Evolutionary conservation across 805 yeast species (phyloP).

Genomic region (Cyberlindnera galapagoensis): DNA sequence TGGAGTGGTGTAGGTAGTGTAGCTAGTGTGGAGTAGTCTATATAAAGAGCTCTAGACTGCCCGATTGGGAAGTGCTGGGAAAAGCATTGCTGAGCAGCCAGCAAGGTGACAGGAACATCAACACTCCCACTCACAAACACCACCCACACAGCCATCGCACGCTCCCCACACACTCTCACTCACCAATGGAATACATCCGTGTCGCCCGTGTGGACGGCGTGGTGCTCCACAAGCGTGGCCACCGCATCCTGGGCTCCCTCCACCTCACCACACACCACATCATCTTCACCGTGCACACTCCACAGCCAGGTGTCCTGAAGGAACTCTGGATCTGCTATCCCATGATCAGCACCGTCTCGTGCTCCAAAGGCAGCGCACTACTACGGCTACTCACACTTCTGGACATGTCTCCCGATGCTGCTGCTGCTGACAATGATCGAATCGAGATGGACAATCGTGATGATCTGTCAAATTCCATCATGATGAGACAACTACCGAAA

Average conservation of each 20-base stretch:
- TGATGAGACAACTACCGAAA: constrained; percentile 14
- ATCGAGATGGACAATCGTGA: constrained; percentile 7
- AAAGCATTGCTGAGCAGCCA: constrained; percentile 3
- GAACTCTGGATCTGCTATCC: constrained; percentile 95
- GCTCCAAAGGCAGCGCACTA: constrained; percentile 44
- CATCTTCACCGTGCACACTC: constrained; percentile 42
- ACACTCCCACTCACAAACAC: constrained; percentile 4
- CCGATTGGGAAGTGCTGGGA: constrained; percentile 5
- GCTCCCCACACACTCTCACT: background rate
- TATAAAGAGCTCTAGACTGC: constrained; percentile 9
- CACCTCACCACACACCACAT: constrained; percentile 74
- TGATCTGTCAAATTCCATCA: constrained; percentile 8
- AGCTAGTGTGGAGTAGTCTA: too few relatives aligned
- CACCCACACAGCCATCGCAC: background rate
- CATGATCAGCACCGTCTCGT: constrained; percentile 46
- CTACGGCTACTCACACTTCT: constrained; percentile 15
- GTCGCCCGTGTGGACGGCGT: constrained; percentile 39
- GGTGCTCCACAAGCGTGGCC: constrained; percentile 52
- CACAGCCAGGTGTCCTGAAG: constrained; percentile 23
- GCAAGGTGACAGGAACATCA: constrained; percentile 1
- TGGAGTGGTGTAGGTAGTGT: too few relatives aligned
- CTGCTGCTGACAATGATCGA: too few relatives aligned
- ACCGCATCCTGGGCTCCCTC: constrained; percentile 47
- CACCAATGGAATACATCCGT: constrained; percentile 20
- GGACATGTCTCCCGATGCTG: too few relatives aligned